Conservation (phyloP, 2,329 filamentous ascomycete species). For the Botrytis medusae region DNA sequence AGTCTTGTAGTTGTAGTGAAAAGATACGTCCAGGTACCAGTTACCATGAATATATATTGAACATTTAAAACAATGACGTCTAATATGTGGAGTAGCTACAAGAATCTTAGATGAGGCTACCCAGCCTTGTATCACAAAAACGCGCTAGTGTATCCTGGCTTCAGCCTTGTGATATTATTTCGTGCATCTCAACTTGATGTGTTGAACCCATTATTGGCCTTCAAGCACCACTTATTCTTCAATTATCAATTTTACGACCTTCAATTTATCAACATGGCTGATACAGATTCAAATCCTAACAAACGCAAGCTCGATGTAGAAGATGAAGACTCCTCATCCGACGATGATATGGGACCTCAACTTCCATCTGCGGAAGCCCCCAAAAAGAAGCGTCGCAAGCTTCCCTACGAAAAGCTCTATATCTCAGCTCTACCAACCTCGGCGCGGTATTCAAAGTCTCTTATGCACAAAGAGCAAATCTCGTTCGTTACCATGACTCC, state of each 20-base stretch:
- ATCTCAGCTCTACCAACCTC: conserved; percentile 83
- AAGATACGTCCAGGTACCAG: not conserved
- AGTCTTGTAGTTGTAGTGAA: not conserved
- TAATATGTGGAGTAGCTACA: not conserved
- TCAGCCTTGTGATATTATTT: conserved; percentile 21
- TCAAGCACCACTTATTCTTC: not conserved
- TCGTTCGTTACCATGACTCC: conserved; percentile 86
- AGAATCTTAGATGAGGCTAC: not conserved
- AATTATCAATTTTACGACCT: not conserved
- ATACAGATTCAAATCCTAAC: conserved; percentile 43
- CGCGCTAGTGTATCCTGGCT: not conserved
- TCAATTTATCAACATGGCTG: conserved; percentile 38
- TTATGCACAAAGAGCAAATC: conserved; percentile 98
- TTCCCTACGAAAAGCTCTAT: conserved; percentile 95
- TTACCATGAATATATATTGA: not conserved
- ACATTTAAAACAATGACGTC: not conserved
- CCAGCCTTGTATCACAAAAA: not conserved
- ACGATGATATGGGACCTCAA: conserved; percentile 91
- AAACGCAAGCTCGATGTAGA: conserved; percentile 50
- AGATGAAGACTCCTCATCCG: conserved; percentile 58
- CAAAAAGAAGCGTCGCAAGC: conserved; percentile 87
- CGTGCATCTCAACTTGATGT: not conserved
- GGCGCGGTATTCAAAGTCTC: conserved; percentile 82
- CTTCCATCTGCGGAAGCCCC: conserved; percentile 75
- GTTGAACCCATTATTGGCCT: not conserved